These are phyloP conservation scores for Yamadazyma blattariae DNA, from an alignment of 1,139 yeast genomes.

Conservation along the genomic window DNA sequence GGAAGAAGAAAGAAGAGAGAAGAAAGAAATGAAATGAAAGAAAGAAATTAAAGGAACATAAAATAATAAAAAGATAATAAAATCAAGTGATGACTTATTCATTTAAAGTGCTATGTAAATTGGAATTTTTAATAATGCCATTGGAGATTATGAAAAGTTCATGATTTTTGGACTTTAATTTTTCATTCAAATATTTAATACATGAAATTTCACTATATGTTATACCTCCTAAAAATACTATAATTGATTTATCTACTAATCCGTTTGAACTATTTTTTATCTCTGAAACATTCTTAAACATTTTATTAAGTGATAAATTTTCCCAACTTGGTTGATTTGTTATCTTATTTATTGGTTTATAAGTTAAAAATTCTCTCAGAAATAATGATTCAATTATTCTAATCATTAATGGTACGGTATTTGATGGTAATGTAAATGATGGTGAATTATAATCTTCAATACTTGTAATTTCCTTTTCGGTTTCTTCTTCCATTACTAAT, in stretches of 20 bases:
- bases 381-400: conserved; percentile 53
- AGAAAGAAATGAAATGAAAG: no score
- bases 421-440: conserved; percentile 52
- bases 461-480: conserved; percentile 10
- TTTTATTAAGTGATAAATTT: conserved; percentile 32
- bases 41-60: conserved; percentile 61
- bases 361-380: conserved; percentile 41
- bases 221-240: conserved; percentile 70
- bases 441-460: conserved; percentile 38
- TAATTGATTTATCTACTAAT: conserved; percentile 28
- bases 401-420: conserved; percentile 46
- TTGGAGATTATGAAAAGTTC: conserved; percentile 54
- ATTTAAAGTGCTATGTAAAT: conserved; percentile 18
- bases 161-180: conserved; percentile 29
- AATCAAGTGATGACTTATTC: neutral
- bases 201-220: conserved; percentile 76
- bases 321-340: conserved; percentile 46
- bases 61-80: conserved; percentile 3
- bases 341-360: conserved; percentile 40
- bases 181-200: conserved; percentile 51
- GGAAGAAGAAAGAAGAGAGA: no score
- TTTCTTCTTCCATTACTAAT: conserved; percentile 18
- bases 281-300: conserved; percentile 35
- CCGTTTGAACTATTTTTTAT: conserved; percentile 35
- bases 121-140: conserved; percentile 50